phyloP scores from a whole-genome alignment of 2,329 filamentous ascomycete genomes.

The Penicillium brasilianum region DNA sequence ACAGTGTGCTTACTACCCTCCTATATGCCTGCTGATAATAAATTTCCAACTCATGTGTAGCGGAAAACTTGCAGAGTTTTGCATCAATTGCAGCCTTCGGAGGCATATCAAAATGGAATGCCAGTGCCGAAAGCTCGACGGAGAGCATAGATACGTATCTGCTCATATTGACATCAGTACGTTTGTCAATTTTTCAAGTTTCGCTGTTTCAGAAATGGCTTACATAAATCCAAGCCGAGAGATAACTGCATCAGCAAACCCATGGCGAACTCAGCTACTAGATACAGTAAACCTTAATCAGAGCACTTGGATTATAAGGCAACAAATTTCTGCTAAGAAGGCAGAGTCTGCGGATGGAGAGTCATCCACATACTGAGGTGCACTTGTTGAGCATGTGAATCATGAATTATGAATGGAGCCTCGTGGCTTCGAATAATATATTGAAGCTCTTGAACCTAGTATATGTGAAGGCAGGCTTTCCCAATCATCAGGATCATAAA shows the following conservation, averaged over 20 bases:
- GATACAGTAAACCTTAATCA: not conserved
- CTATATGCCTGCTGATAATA: not conserved
- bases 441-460: not conserved
- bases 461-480: no score
- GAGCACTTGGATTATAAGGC: no score
- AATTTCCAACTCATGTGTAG: conserved; percentile 13
- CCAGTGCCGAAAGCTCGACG: conserved; percentile 22
- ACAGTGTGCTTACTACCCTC: conserved; percentile 1
- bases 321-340: not conserved
- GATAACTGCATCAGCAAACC: conserved; percentile 29
- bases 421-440: not conserved
- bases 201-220: not conserved
- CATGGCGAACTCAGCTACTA: conserved; percentile 29
- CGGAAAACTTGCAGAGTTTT: conserved; percentile 24
- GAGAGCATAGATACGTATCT: conserved; percentile 20
- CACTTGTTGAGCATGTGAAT: not conserved
- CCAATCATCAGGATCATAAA: no score
- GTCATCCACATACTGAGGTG: not conserved
- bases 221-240: not conserved
- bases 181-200: not conserved
- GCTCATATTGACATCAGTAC: conserved; percentile 25
- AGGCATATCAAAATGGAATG: conserved; percentile 23
- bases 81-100: conserved; percentile 26
- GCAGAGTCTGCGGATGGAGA: no score
- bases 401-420: not conserved